Evolutionary conservation across 345 rosid genomes (phyloP), one percentile per base, ranked within the genome.

Genomic region (Hevea brasiliensis): DNA sequence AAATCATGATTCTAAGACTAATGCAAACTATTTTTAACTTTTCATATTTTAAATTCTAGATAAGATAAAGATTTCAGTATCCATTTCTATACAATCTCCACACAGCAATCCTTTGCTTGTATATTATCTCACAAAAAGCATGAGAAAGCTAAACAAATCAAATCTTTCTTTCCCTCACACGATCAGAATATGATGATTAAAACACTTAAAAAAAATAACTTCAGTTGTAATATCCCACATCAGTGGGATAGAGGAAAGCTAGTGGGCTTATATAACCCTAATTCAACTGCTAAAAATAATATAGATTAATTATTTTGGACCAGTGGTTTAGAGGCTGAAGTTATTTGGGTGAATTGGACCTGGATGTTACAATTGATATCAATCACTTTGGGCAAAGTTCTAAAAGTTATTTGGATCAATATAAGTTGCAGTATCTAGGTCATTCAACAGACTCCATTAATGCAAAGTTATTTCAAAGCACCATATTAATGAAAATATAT

Each of bases 391-490:
- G n/a, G n/a, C n/a, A n/a, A n/a, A n/a, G n/a, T n/a, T n/a, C n/a
- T n/a, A n/a, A n/a, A n/a, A n/a, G n/a, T n/a, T n/a, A n/a, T n/a
- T n/a, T n/a, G n/a, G n/a, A 58, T 50, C 17, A 61, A 63, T 15
- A 55, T 61, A 73, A 72, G 61, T 65, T 67, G 72, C 56, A 72
- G 60, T 73, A 48, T 78, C 78, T 68, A 50, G 59, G 70, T 47
- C 79, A 77, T 67, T 75, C 76, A 77, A 50, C 53, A 63, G 13
- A 47, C 44, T 72, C 74, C 76, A 42, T 56, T 76, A 55, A 69
- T 0, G 40, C 59, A 75, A 82, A 71, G 74, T 73, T 71, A 78
- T 78, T 82, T 81, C 44, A 23, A 64, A 74, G 29, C n/a, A 61
- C 74, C 76, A 59, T 44, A 50, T 63, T 27, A 64, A 75, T 23